These are phyloP conservation scores for Tilletiaria anomala DNA, from an alignment of 1,284 basidiomycete species.

Conservation along the genomic window DNA sequence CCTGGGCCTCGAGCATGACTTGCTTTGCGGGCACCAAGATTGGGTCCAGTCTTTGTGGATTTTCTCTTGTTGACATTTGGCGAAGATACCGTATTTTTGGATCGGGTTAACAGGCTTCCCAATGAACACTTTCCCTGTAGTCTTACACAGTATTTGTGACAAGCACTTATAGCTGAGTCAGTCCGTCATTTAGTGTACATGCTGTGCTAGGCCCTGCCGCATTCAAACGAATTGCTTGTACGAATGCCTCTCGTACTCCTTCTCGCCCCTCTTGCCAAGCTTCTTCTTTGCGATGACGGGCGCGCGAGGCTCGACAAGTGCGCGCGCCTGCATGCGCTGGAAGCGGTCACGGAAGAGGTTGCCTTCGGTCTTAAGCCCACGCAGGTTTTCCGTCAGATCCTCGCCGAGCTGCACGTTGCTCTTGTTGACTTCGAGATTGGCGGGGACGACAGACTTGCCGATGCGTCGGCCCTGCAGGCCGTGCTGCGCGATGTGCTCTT, in stretches of 20 bases:
- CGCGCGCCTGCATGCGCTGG: conserved; percentile 62
- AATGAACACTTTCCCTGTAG: no score
- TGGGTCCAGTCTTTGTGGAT: no score
- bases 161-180: no score
- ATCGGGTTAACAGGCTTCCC: no score
- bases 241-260: conserved; percentile 1
- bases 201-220: no score
- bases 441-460: conserved; percentile 16
- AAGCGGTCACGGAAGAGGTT: conserved; percentile 84
- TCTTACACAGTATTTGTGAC: no score
- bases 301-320: conserved; percentile 58
- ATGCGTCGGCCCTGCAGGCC: conserved; percentile 20
- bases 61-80: no score
- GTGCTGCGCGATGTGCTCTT: conserved; percentile 6
- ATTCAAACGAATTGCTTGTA: conserved; percentile 1
- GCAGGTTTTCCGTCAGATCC: conserved; percentile 70
- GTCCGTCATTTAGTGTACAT: no score
- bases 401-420: conserved; percentile 74
- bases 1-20: no score
- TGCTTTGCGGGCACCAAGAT: no score
- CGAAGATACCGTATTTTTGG: no score
- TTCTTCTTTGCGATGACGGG: conserved; percentile 34
- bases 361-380: conserved; percentile 75
- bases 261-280: neutral
- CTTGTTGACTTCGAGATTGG: neutral